Evolutionary conservation across 1,284 basidiomycete genomes (phyloP).

Genomic region (Polyporus tsugae): DNA sequence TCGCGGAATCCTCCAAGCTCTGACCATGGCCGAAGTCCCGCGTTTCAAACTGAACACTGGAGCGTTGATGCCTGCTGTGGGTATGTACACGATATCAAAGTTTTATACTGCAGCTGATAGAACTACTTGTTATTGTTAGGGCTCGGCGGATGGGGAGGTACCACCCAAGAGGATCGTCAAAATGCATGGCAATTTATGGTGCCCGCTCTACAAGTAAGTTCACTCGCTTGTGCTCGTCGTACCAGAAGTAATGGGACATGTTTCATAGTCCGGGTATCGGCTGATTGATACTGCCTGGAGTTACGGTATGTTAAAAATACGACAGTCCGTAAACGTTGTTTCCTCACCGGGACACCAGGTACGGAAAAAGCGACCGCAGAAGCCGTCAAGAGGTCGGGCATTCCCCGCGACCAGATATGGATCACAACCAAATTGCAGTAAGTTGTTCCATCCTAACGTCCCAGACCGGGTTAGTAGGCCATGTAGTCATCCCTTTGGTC

Average conservation of each 20-base stretch:
- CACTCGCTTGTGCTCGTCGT: background rate
- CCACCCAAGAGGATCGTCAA: constrained; percentile 35
- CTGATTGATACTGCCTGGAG: constrained; percentile 42
- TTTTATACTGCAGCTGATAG: background rate
- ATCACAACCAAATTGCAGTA: constrained; percentile 51
- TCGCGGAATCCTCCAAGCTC: background rate
- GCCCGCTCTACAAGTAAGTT: constrained; percentile 37
- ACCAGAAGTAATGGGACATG: background rate
- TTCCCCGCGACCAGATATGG: constrained; percentile 53
- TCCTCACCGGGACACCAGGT: constrained; percentile 24
- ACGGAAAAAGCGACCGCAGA: constrained; percentile 52
- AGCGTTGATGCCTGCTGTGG: constrained; percentile 40
- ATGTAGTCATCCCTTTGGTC: background rate
- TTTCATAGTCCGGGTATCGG: constrained; percentile 39
- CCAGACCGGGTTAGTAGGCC: too few relatives aligned
- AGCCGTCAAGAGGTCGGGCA: constrained; percentile 50
- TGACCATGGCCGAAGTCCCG: constrained; percentile 36
- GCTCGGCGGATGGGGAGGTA: constrained; percentile 42
- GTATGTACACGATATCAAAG: constrained; percentile 22
- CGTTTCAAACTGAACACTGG: constrained; percentile 42
- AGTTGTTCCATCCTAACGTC: background rate
- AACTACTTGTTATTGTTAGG: constrained; percentile 27
- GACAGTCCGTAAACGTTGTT: background rate
- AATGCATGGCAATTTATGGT: constrained; percentile 38
- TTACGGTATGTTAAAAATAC: constrained; percentile 36